A percentile compares a stretch with the other conserved stretches of the same genome.
Evolutionary conservation across 2,329 filamentous ascomycete genomes (phyloP).

Genomic region (Xylariomycetidae sp.): DNA sequence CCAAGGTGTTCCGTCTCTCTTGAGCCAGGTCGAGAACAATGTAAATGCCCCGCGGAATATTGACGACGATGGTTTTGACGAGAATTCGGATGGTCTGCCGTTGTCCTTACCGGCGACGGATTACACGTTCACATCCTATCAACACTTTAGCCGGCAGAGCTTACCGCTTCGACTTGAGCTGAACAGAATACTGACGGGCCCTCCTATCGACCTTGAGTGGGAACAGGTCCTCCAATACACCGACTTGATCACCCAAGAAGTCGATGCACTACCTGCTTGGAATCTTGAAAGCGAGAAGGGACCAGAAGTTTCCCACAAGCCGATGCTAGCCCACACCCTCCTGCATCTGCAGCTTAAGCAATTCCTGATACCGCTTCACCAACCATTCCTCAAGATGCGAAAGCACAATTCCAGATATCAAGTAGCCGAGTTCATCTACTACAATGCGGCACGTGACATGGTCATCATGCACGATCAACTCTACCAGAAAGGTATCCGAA

Average conservation of each 20-base stretch:
- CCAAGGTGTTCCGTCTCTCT: constrained; percentile 53
- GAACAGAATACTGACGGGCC: constrained; percentile 51
- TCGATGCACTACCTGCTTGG: constrained; percentile 57
- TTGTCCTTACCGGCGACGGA: constrained; percentile 45
- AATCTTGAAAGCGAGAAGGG: constrained; percentile 35
- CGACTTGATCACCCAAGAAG: constrained; percentile 57
- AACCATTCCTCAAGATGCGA: constrained; percentile 56
- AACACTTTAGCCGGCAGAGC: constrained; percentile 53
- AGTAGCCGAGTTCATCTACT: constrained; percentile 59
- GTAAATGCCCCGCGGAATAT: constrained; percentile 52
- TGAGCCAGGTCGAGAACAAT: constrained; percentile 53
- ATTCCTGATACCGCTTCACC: constrained; percentile 58
- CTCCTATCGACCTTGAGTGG: constrained; percentile 52
- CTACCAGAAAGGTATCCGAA: constrained; percentile 53
- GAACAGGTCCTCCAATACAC: constrained; percentile 58
- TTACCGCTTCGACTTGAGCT: constrained; percentile 53
- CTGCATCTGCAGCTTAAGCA: constrained; percentile 57
- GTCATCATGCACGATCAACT: constrained; percentile 59
- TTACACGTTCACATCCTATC: constrained; percentile 57
- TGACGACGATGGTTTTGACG: constrained; percentile 54
- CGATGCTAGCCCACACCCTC: constrained; percentile 54
- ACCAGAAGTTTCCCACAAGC: constrained; percentile 43
- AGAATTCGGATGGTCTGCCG: constrained; percentile 46
- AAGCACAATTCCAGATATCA: constrained; percentile 58
- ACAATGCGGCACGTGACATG: constrained; percentile 57